phyloP scores from a whole-genome alignment of 306 rosid genomes.

The Prunus dulcis region DNA sequence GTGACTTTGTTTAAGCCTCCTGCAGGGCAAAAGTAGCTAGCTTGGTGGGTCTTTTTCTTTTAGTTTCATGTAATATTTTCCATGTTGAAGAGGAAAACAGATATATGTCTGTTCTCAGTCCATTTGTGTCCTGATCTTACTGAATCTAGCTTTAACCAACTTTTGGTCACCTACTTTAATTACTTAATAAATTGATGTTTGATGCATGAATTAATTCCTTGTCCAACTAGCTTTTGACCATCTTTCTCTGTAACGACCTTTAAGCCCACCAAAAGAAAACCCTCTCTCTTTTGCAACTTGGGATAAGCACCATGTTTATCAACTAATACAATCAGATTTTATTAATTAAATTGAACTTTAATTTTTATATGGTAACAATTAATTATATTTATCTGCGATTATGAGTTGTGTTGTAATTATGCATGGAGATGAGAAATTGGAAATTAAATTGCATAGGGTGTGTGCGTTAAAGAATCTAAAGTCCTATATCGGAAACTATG shows the following conservation, averaged over 20 bases:
- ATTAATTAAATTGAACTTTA: neutral
- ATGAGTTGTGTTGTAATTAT: neutral
- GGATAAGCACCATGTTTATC: neutral
- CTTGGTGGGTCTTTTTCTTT: conserved; percentile 17
- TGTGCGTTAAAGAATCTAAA: neutral
- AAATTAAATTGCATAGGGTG: neutral
- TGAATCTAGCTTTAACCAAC: conserved; percentile 25
- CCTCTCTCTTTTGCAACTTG: neutral
- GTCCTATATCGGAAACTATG: no score
- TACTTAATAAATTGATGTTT: conserved; percentile 23
- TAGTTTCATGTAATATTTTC: conserved; percentile 18
- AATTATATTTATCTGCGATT: neutral
- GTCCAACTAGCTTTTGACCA: conserved; percentile 60
- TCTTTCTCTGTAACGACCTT: conserved; percentile 22
- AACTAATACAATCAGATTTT: neutral
- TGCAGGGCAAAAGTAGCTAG: conserved; percentile 7
- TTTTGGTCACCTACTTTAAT: conserved; percentile 58
- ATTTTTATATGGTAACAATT: neutral
- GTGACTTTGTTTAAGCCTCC: conserved; percentile 4
- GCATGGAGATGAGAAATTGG: neutral
- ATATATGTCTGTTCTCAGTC: conserved; percentile 17
- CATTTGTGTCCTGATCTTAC: conserved; percentile 12
- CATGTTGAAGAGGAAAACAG: conserved; percentile 14
- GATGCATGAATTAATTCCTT: conserved; percentile 19
- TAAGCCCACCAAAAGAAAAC: neutral